Base-by-base conservation (phyloP, 2,329 filamentous ascomycete genomes). In the Aureobasidium sp. region DNA sequence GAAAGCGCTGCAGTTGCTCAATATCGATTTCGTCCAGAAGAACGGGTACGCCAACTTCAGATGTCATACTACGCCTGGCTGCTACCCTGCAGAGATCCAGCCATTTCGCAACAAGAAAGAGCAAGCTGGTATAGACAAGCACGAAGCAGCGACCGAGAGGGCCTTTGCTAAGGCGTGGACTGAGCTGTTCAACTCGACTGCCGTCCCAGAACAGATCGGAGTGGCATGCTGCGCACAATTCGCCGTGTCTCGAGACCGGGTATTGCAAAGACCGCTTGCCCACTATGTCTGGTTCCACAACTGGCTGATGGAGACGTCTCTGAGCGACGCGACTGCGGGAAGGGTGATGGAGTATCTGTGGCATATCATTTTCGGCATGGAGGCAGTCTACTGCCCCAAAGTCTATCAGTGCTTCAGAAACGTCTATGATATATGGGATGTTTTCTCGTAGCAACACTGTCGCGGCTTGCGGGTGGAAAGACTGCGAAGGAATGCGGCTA, bases 141-240 rank as follows among this genome's bases (percentile, higher is more conserved):
- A 75, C 20, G 74, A 80, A 1, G 79, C 62, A 15, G 42, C 79
- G 62, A 79, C 79, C 1, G 80, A 80, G 0, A 74, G 76, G 36
- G 77, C 78, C 63, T 82, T 79, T 64, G 77, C 77, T 47, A 70
- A 73, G 29, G 79, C 77, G 0, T 83, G 81, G 64, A 73, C 76
- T 68, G 73, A 76, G n/a, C 66, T 84, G 3, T 82, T 84, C 63
- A 76, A 76, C 2, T 71, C 65, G 2, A 63, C 66, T 5, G 62
- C 68, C 15, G 72, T 78, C 0, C 81, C 81, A 0, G 67, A 74
- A 17, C 68, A 70, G 20, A 77, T 84, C 5, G 80, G 78, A 0
- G 78, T 79, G 1, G 77, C 77, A 29, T 84, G 82, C 66, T 84
- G 82, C 64, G 80, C 81, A 3, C 82, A 84, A 64, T 83, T 84